A percentile compares a stretch with the other conserved stretches of the same genome.
phyloP scores from a whole-genome alignment of 73 alveolate species.

The Blepharisma stoltei region DNA sequence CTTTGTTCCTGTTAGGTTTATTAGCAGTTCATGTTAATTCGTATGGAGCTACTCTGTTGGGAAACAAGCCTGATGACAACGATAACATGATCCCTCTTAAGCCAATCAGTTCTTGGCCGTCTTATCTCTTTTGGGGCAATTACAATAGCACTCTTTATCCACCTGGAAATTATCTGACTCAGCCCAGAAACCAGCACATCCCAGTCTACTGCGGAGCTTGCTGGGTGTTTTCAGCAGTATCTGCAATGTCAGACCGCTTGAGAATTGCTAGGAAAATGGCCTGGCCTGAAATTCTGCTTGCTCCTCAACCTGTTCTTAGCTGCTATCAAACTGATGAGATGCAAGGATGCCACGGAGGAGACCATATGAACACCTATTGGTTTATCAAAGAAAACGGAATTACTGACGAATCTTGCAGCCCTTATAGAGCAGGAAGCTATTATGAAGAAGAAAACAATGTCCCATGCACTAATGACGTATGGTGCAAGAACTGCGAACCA shows the following conservation, averaged over 20 bases:
- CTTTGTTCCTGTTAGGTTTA: no score
- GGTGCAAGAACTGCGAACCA: constrained; percentile 54
- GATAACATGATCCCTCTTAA: background rate
- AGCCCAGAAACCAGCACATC: constrained; percentile 64
- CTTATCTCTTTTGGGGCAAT: constrained; percentile 63
- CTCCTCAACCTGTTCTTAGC: constrained; percentile 75
- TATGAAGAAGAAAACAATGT: constrained; percentile 42
- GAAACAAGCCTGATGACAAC: no score
- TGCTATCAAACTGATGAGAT: constrained; percentile 57
- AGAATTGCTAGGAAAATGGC: constrained; percentile 71
- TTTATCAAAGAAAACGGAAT: constrained; percentile 58
- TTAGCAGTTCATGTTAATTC: no score
- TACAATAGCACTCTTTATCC: constrained; percentile 46
- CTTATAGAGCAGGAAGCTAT: constrained; percentile 49
- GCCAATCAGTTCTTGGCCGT: constrained; percentile 37
- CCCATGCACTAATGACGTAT: constrained; percentile 10
- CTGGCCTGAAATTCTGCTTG: constrained; percentile 72
- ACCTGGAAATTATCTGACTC: constrained; percentile 51
- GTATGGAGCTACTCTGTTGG: no score
- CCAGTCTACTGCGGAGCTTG: constrained; percentile 90
- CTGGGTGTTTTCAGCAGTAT: constrained; percentile 87
- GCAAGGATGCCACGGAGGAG: constrained; percentile 86
- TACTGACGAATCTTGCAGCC: constrained; percentile 81
- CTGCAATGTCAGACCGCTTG: constrained; percentile 73
- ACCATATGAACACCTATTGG: constrained; percentile 54